phyloP scores from a whole-genome alignment of 78 protist genomes.

The Dictyostelium capitatum region DNA sequence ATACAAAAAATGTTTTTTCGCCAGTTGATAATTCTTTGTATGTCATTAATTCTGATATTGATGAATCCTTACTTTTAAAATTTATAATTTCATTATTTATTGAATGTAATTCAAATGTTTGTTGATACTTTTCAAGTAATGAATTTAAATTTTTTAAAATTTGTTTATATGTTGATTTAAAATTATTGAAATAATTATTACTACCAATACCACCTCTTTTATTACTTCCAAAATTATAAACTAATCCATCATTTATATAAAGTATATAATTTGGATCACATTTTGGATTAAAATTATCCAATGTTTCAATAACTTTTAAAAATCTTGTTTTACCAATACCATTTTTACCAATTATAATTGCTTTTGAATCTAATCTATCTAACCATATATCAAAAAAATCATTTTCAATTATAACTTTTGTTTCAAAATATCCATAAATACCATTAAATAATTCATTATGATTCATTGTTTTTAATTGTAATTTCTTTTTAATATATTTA shows the following conservation, averaged over 20 bases:
- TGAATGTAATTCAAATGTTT: background rate
- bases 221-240: background rate
- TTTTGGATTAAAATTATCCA: background rate
- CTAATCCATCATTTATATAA: background rate
- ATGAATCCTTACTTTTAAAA: background rate
- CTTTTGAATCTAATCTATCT: background rate
- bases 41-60: background rate
- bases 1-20: background rate
- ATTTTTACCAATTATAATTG: background rate
- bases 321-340: slow-evolving; percentile 2
- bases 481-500: no score
- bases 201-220: background rate
- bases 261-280: background rate
- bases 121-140: background rate
- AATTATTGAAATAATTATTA: background rate
- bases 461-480: no score
- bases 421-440: no score
- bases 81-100: background rate
- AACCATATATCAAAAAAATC: background rate
- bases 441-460: no score
- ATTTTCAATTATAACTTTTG: background rate
- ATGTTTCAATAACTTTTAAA: background rate
- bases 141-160: background rate
- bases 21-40: background rate
- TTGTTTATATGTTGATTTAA: background rate